These are phyloP conservation scores for Ganoderma sinense DNA, from an alignment of 1,284 basidiomycete genomes.

Conservation along the genomic window DNA sequence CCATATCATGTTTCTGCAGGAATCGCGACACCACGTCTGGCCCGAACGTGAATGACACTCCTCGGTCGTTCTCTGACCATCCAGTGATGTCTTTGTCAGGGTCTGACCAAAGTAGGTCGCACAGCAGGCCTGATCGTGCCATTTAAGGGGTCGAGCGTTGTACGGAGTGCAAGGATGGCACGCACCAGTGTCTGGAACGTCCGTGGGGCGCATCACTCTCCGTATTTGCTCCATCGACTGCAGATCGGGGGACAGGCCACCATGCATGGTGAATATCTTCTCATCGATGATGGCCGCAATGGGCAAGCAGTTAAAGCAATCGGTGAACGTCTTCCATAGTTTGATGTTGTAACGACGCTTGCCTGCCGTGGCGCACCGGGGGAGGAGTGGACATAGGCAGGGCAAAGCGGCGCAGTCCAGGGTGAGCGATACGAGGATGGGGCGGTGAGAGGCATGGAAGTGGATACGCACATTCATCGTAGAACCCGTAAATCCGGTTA, in stretches of 20 bases:
- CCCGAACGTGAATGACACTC: slow-evolving; percentile 98
- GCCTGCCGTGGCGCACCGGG: slow-evolving; percentile 56
- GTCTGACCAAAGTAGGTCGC: slow-evolving; percentile 98
- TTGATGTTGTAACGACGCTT: slow-evolving; percentile 99
- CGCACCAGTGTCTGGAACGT: slow-evolving; percentile 97
- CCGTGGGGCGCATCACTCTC: slow-evolving; percentile 98
- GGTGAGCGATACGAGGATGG: background rate
- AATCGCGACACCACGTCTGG: slow-evolving; percentile 98
- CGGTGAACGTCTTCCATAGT: slow-evolving; percentile 97
- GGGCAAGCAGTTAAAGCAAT: slow-evolving; percentile 96
- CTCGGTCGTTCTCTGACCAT: slow-evolving; percentile 99
- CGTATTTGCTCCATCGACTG: slow-evolving; percentile 99
- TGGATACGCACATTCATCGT: slow-evolving; percentile 86
- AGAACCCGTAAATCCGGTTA: slow-evolving; percentile 96
- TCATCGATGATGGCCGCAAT: slow-evolving; percentile 98
- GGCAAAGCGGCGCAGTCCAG: background rate
- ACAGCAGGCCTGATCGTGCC: slow-evolving; percentile 77
- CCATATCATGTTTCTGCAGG: slow-evolving; percentile 99
- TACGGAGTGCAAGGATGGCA: slow-evolving; percentile 15
- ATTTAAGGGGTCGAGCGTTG: slow-evolving; percentile 6
- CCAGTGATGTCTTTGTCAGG: slow-evolving; percentile 99
- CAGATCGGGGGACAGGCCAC: slow-evolving; percentile 93
- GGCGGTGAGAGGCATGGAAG: slow-evolving; percentile 22
- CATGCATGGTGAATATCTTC: slow-evolving; percentile 97
- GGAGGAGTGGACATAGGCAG: slow-evolving; percentile 12